Evolutionary conservation across 2,329 filamentous ascomycete genomes (phyloP).

Genomic region (Colletotrichum sp.): DNA sequence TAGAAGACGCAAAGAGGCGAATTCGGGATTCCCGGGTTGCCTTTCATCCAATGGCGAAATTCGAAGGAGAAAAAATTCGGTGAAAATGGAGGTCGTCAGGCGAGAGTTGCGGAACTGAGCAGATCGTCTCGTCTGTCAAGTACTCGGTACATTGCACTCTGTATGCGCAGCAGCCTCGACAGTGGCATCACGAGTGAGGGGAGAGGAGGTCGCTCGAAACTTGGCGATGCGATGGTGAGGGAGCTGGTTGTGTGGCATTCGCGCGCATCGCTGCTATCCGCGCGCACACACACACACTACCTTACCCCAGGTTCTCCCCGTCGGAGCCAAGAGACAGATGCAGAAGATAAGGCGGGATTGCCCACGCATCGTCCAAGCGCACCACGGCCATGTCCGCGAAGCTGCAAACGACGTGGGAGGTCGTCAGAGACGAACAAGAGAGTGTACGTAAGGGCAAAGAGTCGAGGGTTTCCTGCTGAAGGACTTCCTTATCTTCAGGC

Average conservation of each 20-base stretch:
- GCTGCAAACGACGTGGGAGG: neutral
- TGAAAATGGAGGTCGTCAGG: neutral
- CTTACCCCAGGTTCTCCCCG: neutral
- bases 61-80: neutral
- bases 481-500: conserved; percentile 4
- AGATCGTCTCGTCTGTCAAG: neutral
- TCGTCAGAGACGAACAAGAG: neutral
- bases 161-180: neutral
- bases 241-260: neutral
- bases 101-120: neutral
- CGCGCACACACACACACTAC: neutral
- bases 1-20: conserved; percentile 12
- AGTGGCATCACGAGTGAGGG: neutral
- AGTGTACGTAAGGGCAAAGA: neutral
- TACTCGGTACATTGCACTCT: neutral
- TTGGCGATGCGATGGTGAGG: neutral
- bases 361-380: neutral
- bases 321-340: neutral
- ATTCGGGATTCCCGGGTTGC: conserved; percentile 3
- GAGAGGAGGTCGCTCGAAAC: neutral
- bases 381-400: neutral
- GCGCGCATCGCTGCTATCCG: neutral
- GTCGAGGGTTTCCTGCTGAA: neutral
- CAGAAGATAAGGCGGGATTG: neutral
- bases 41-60: neutral